Evolutionary conservation across 2,329 filamentous ascomycete genomes (phyloP), one percentile per base, ranked within the genome.

Genomic region (Nemania serpens): DNA sequence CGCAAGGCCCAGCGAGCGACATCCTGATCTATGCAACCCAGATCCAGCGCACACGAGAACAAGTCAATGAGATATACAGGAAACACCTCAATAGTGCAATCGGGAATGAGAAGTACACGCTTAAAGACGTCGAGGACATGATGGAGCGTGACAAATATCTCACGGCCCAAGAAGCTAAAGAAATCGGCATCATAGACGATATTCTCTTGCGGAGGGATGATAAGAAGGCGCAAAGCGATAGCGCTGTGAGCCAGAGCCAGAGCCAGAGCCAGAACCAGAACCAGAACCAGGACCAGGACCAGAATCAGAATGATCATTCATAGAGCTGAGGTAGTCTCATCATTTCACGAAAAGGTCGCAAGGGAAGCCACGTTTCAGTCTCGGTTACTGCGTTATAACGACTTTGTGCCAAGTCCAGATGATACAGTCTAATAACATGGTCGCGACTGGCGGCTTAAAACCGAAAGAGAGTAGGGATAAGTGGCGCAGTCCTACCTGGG

Each of bases 71-170:
- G 77, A 98, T 99, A 60, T 97, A 97, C 75, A 86, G 88, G 74
- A 79, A 83, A 54, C 95, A 99, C 75, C 80, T 99, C 72, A 97
- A 93, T 70, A 89, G 86, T 75, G 82, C 87, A 52, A 84, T 91
- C 71, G 88, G 85, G 1, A 74, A 90, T 62, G 91, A 96, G 20
- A 91, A 91, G 76, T 88, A 92, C 74, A 88, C 82, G 36, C 72
- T 96, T 37, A 88, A 93, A 50, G 90, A 96, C 72, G 90, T 99
- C 71, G 94, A 95, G 76, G 91, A 89, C 74, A 84, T 97, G 75
- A 98, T 99, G 94, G 95, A 99, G 80, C 82, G 95, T 59, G 95
- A 99, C 75, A 95, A 95, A 72, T 98, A 97, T 70, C 84, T 99
- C 83, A 90, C 89, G 57, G 93, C 93, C 0, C 81, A 91, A 47